A percentile compares a stretch with the other conserved stretches of the same genome.
Conservation (phyloP, 768 basidiomycete genomes). For the Pisolithus marmoratus region DNA sequence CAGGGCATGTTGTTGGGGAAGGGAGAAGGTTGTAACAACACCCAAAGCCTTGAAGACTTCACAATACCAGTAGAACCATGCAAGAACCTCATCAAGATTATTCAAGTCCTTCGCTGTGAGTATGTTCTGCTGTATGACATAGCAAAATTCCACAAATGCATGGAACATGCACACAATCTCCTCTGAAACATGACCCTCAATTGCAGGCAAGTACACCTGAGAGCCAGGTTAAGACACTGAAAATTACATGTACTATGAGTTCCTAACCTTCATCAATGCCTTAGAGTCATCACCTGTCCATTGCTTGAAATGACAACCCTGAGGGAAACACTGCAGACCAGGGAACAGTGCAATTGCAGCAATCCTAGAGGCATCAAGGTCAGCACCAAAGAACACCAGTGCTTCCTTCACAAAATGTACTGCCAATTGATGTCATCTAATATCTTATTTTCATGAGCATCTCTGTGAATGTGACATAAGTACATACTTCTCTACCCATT, state of each 20-base stretch:
- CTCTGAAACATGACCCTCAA: slow-evolving; percentile 17
- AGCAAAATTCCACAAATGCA: slow-evolving; percentile 29
- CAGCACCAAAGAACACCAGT: background rate
- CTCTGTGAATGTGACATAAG: slow-evolving; percentile 7
- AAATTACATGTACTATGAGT: background rate
- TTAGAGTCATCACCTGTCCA: slow-evolving; percentile 38
- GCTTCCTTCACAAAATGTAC: slow-evolving; percentile 16
- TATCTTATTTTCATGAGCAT: slow-evolving; percentile 6
- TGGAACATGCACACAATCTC: slow-evolving; percentile 12
- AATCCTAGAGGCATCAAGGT: slow-evolving; percentile 15
- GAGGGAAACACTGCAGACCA: slow-evolving; percentile 23
- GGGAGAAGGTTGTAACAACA: slow-evolving; percentile 15
- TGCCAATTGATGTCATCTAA: slow-evolving; percentile 27
- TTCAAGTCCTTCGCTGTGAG: slow-evolving; percentile 15
- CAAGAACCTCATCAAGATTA: slow-evolving; percentile 12
- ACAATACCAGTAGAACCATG: slow-evolving; percentile 16
- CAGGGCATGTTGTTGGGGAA: slow-evolving; percentile 30
- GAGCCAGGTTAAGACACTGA: background rate
- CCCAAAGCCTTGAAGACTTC: slow-evolving; percentile 10
- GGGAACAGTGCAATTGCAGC: slow-evolving; percentile 22
- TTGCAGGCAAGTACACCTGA: no score
- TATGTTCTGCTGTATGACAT: slow-evolving; percentile 14
- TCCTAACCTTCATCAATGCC: slow-evolving; percentile 32
- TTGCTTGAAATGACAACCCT: slow-evolving; percentile 30
- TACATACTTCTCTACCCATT: slow-evolving; percentile 27